Base-by-base conservation (phyloP, 306 rosid genomes). In the Vigna reflexopilosa region DNA sequence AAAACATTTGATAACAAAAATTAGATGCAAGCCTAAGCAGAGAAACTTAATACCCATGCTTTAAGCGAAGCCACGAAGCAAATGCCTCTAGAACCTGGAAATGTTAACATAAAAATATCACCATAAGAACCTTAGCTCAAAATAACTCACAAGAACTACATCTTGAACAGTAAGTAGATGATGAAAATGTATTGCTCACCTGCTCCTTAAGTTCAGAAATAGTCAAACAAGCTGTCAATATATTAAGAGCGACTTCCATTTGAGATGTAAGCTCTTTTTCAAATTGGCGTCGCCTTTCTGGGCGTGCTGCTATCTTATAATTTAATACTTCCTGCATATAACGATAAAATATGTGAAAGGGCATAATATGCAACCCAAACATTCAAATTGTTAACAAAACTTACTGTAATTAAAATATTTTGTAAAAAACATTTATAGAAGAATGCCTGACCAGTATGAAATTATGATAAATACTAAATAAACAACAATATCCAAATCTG, bases 41-140 rank as follows among this genome's bases (percentile, higher is more conserved):
- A 73, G 45, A 76, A 81, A 83, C 71, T 34, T 24, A 77, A 81
- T 91, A 96, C 99, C 98, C 98, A 75, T 96, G 99, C 90, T 91
- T 96, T 76, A 96, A 88, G 73, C 97, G 94, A 86, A 96, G 98
- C 99, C 99, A 96, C 70, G 99, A 93, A 85, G 97, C 92, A 91
- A 96, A 96, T 77, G 99, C 99, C 86, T 96, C 99, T 26, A 96
- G 99, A 87, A 90, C 97, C 99, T 96, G 91, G 75, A 42, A 57
- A 80, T 75, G 64, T 82, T 77, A 72, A 85, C 76, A 30, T 76
- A 45, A 75, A 56, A 72, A 75, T 65, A 73, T 56, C 40, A 64
- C 69, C 71, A 85, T 76, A 69, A 81, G 61, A 57, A 48, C 45
- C 70, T 36, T 13, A 12, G 54, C 57, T 64, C 67, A 44, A 71